phyloP scores from a whole-genome alignment of 1,139 yeast species.

The Hemisphaericaspora subhashii region DNA sequence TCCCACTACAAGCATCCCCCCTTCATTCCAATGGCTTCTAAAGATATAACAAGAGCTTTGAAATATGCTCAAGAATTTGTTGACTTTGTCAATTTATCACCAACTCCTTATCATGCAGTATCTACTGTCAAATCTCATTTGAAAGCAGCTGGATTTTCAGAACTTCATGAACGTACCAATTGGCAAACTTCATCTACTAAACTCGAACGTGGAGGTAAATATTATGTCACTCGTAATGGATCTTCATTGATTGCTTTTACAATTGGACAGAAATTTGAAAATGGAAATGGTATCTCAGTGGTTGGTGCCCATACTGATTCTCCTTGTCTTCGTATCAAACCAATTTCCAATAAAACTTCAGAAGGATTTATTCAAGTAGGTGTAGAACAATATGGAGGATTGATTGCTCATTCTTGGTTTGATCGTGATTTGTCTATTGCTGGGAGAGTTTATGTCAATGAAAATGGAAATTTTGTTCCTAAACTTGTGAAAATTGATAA shows the following conservation, averaged over 20 bases:
- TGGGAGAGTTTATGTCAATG: conserved; percentile 74
- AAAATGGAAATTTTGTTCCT: conserved; percentile 57
- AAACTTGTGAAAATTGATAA: conserved; percentile 74
- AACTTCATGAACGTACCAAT: conserved; percentile 68
- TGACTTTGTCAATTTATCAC: conserved; percentile 78
- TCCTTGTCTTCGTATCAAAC: conserved; percentile 89
- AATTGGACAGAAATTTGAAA: conserved; percentile 68
- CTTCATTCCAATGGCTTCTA: conserved; percentile 1
- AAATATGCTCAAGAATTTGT: conserved; percentile 61
- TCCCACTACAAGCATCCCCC: neutral
- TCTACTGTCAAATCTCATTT: conserved; percentile 58
- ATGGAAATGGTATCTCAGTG: conserved; percentile 85
- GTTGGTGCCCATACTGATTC: conserved; percentile 96
- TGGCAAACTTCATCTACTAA: conserved; percentile 47
- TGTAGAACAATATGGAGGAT: conserved; percentile 94
- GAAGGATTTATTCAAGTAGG: conserved; percentile 90
- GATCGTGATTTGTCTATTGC: conserved; percentile 92
- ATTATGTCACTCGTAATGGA: conserved; percentile 81
- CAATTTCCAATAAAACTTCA: conserved; percentile 68
- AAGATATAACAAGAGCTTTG: conserved; percentile 11
- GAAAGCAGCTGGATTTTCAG: conserved; percentile 62
- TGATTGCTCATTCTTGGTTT: conserved; percentile 90
- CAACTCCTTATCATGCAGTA: conserved; percentile 95
- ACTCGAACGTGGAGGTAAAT: conserved; percentile 60
- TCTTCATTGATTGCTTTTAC: conserved; percentile 88